Evolutionary conservation across 306 rosid genomes (phyloP).

Genomic region (Acacia acuminata): DNA sequence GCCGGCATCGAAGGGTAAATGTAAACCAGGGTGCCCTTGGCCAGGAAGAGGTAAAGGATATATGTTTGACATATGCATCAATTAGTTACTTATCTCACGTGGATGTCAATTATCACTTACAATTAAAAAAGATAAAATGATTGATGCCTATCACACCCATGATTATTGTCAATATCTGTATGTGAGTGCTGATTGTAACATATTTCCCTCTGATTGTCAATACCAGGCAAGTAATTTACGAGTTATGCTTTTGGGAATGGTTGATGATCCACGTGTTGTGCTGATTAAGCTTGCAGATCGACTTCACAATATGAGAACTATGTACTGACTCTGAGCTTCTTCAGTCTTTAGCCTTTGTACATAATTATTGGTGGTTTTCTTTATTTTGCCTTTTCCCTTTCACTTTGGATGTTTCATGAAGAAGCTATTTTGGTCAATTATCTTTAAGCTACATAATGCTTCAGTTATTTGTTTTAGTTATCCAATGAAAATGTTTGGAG

Average conservation of each 20-base stretch:
- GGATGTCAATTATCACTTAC: slow-evolving; percentile 18
- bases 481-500: slow-evolving; percentile 12
- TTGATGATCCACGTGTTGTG: slow-evolving; percentile 97
- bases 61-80: slow-evolving; percentile 16
- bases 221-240: slow-evolving; percentile 84
- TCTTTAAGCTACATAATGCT: slow-evolving; percentile 5
- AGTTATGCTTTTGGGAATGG: slow-evolving; percentile 98
- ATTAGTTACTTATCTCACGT: background rate
- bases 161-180: slow-evolving; percentile 20
- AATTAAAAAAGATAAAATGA: background rate
- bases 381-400: slow-evolving; percentile 23
- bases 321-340: slow-evolving; percentile 57
- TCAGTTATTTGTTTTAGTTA: slow-evolving; percentile 26
- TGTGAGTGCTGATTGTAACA: slow-evolving; percentile 18
- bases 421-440: slow-evolving; percentile 15
- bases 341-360: slow-evolving; percentile 1
- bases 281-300: slow-evolving; percentile 99
- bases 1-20: slow-evolving; percentile 82
- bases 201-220: background rate
- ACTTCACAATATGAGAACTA: slow-evolving; percentile 99
- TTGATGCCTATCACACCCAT: background rate
- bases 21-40: slow-evolving; percentile 70
- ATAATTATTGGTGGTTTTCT: slow-evolving; percentile 21
- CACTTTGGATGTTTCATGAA: slow-evolving; percentile 9
- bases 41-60: slow-evolving; percentile 79